Conservation (phyloP, 1,284 basidiomycete species). For the Heterobasidion irregulare region DNA sequence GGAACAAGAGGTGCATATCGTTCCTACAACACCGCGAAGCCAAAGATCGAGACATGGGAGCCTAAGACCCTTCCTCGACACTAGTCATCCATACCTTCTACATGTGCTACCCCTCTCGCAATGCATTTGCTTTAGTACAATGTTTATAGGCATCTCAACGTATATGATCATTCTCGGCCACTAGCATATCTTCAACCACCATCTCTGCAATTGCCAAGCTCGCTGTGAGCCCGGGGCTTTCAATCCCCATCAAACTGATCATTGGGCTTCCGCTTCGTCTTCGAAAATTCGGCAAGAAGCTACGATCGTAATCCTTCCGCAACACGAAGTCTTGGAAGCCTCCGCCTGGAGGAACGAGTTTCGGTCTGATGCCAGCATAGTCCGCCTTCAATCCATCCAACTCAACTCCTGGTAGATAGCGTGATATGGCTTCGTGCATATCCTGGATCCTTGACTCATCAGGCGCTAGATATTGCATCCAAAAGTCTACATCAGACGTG, state of each 20-base stretch:
- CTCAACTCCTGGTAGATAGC: constrained; percentile 70
- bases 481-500: constrained; percentile 60
- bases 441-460: constrained; percentile 52
- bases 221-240: constrained; percentile 72
- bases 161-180: neutral
- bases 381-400: constrained; percentile 71
- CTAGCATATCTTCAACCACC: constrained; percentile 54
- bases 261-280: constrained; percentile 32
- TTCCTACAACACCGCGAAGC: constrained; percentile 78
- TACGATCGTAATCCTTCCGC: constrained; percentile 36
- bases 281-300: constrained; percentile 10
- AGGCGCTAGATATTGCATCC: constrained; percentile 64
- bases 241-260: constrained; percentile 73
- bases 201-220: constrained; percentile 69
- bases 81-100: constrained; percentile 5
- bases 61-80: constrained; percentile 57
- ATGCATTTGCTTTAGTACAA: neutral
- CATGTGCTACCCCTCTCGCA: neutral
- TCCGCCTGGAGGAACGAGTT: constrained; percentile 66
- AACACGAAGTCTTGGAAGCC: constrained; percentile 86
- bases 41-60: constrained; percentile 81
- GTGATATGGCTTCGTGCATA: constrained; percentile 61
- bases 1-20: constrained; percentile 86
- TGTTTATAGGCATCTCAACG: neutral
- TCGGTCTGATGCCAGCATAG: constrained; percentile 90